Conservation (phyloP, 495 filamentous ascomycete genomes). For the Cudoniella acicularis region DNA sequence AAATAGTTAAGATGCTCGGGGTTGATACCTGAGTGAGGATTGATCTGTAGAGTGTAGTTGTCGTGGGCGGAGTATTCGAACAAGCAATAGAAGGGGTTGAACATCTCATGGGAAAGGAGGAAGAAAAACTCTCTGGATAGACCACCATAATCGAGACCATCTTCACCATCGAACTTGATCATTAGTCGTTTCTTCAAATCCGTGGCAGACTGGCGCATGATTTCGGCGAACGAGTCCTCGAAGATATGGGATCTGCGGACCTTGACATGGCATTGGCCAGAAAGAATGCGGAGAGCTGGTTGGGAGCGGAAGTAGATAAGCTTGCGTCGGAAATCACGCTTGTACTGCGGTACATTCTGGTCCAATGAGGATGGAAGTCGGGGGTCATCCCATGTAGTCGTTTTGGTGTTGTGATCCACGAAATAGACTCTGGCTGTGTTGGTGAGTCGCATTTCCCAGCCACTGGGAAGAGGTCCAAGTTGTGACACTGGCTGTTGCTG, state of each 20-base stretch:
- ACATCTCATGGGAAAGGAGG: conserved; percentile 99
- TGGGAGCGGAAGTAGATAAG: conserved; percentile 99
- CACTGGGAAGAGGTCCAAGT: conserved; percentile 91
- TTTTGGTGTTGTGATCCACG: conserved; percentile 99
- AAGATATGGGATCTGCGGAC: conserved; percentile 95
- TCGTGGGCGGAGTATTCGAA: conserved; percentile 99
- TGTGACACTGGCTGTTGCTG: conserved; percentile 98
- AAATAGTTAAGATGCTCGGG: conserved; percentile 99
- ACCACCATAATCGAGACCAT: conserved; percentile 96
- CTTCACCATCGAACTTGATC: conserved; percentile 99
- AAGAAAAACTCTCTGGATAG: conserved; percentile 99
- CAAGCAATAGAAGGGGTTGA: conserved; percentile 99
- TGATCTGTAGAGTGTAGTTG: conserved; percentile 99
- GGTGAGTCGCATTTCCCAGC: conserved; percentile 99
- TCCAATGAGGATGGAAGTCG: conserved; percentile 92
- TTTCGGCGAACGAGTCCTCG: conserved; percentile 97
- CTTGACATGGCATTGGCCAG: conserved; percentile 97
- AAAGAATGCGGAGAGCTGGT: conserved; percentile 89
- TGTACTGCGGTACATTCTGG: conserved; percentile 98
- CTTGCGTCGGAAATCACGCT: conserved; percentile 96
- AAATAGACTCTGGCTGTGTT: conserved; percentile 98
- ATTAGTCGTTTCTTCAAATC: conserved; percentile 97
- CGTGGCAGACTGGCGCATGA: conserved; percentile 92
- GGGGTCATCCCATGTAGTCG: conserved; percentile 99
- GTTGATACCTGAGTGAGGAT: conserved; percentile 98